Conservation (phyloP, 2,329 filamentous ascomycete species). For the Cadophora gregata region DNA sequence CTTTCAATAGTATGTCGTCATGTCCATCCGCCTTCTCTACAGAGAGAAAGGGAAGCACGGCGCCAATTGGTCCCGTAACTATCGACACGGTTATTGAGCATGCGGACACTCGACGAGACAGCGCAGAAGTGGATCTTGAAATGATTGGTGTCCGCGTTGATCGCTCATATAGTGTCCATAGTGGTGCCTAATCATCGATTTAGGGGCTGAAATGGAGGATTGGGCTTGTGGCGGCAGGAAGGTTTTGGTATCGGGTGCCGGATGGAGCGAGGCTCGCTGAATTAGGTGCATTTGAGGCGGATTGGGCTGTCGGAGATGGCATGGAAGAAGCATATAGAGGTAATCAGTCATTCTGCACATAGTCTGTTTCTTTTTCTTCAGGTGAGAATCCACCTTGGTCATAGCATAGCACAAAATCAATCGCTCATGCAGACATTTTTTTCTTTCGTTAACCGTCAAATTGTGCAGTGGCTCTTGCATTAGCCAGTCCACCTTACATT, state of each 20-base stretch:
- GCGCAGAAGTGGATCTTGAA: slow-evolving; percentile 40
- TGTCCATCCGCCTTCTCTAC: slow-evolving; percentile 18
- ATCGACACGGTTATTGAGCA: slow-evolving; percentile 27
- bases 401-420: not conserved
- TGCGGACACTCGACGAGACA: slow-evolving; percentile 31
- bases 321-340: not conserved
- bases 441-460: not conserved
- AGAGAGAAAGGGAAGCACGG: slow-evolving; percentile 29
- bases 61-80: slow-evolving; percentile 25
- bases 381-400: not conserved
- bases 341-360: not conserved
- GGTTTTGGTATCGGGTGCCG: not conserved
- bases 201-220: not conserved
- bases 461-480: not conserved
- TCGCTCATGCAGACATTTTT: not conserved
- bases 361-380: slow-evolving; percentile 9
- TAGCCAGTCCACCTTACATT: not conserved
- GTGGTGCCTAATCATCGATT: not conserved
- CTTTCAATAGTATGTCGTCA: slow-evolving; percentile 26
- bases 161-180: slow-evolving; percentile 36
- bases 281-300: not conserved
- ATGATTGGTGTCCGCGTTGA: slow-evolving; percentile 39
- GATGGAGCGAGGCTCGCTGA: not conserved
- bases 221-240: not conserved
- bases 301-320: not conserved